Evolutionary conservation across 2,329 filamentous ascomycete genomes (phyloP), one percentile per base, ranked within the genome.

Genomic region (Claviceps purpurea): DNA sequence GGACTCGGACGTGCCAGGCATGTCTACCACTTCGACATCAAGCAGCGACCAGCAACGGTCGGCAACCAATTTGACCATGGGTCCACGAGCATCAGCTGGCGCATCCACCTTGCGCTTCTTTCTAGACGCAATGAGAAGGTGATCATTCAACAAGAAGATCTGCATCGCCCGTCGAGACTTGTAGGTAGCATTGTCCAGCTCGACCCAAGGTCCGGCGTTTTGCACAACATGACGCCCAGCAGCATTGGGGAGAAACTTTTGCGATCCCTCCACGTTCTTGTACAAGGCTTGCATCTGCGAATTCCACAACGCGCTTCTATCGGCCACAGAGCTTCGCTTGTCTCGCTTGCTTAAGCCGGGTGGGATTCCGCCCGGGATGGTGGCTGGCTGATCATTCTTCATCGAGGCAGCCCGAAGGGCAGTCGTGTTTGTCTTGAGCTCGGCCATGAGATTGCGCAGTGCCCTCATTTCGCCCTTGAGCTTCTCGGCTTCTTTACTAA

Each of bases 401-500:
- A 71, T 73, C 4, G 84, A 82, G 3, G 79, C 75, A 20, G 78
- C 72, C 47, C 82, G 75, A 40, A 86, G 69, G 3, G 82, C 82
- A 18, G 77, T 82, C 1, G 82, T 85, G 55, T 89, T 89, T 7
- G 81, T 77, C 61, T 89, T 97, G 52, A 98, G 77, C 58, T 98
- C 93, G 2, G 89, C 84, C 85, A 98, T 96, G 50, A 97, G 76
- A 57, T 88, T 88, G 45, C 87, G 82, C 37, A 98, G 78, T 6
- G 87, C 87, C 50, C 88, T 81, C 93, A 98, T 97, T 67, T 98
- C 93, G 52, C 82, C 81, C 70, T 97, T 97, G 53, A 98, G 80
- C 71, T 95, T 96, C 69, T 98, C 93, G 2, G 94, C 93, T 71
- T 98, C 93, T 69, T 97, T 96, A 65, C 90, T 96, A 68, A 98